Evolutionary conservation across 2,329 filamentous ascomycete species (phyloP), one percentile per base, ranked within the genome.

Genomic region (Penicillium vulpinum): DNA sequence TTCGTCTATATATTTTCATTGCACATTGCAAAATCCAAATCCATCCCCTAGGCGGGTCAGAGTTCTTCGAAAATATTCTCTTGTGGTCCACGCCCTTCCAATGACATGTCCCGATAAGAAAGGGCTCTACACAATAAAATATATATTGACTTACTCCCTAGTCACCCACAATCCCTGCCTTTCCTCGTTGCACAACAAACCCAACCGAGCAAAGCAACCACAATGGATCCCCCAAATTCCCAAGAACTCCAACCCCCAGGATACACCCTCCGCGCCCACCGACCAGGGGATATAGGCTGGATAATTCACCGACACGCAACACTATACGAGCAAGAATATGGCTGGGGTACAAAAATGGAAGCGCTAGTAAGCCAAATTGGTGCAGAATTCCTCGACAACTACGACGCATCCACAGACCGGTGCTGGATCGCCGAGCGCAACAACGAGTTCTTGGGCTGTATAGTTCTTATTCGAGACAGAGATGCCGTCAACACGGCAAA

Each of bases 341-440:
- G 55, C 44, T 66, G 54, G 54, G 55, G 56, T 3, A 45, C 52
- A 11, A 50, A 54, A 13, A 64, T 67, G 46, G 51, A 60, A 38
- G 36, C 57, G 0, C 36, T 63, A 10, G 60, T 62, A 29, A 51
- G 55, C 16, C 35, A 58, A 26, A 54, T 66, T 33, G 45, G 59
- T 2, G 43, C 56, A 1, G 63, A 65, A n/a, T 66, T 67, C 33
- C 49, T 56, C 29, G 55, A 59, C 4, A 53, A 44, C 22, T 57
- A 63, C 36, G 58, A 66, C n/a, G 54, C 49, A 8, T 43, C 49
- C 11, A 41, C 22, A 6, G 64, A 65, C 39, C 52, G 57, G 21
- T 67, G 63, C 49, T 65, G 60, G 63, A 62, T 67, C 36, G 63
- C 63, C 6, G 59, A 66, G 43, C 51, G 44, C 18, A 49, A 56